A percentile compares a stretch with the other conserved stretches of the same genome.
Evolutionary conservation across 208 protist genomes (phyloP).

Genomic region (Leishmania turanica): DNA sequence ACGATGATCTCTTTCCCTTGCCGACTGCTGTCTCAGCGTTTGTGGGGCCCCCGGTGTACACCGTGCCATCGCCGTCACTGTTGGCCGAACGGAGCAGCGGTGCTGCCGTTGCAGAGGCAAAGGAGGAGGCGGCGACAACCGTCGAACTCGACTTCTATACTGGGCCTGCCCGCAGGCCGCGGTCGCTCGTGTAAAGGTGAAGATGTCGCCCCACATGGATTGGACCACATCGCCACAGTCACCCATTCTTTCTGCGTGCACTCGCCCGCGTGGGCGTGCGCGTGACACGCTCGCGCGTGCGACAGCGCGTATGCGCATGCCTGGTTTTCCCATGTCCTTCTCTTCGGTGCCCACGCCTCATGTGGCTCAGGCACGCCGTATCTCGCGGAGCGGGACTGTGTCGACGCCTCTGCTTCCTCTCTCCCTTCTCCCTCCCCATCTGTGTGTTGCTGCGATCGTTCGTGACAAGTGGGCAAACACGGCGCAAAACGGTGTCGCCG

Average conservation of each 20-base stretch:
- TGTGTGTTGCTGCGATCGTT: neutral
- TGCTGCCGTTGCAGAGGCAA: neutral
- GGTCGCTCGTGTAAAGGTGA: constrained; percentile 7
- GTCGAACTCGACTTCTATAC: constrained; percentile 19
- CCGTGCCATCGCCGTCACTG: neutral
- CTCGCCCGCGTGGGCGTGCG: neutral
- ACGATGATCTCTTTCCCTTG: constrained; percentile 35
- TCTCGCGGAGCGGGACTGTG: neutral
- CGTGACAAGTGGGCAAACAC: neutral
- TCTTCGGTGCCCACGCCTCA: neutral
- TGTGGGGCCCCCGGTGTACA: neutral
- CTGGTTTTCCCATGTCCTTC: neutral
- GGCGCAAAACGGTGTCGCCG: neutral
- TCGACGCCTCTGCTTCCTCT: neutral
- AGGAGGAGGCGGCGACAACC: neutral
- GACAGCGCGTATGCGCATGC: neutral
- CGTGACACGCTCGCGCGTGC: neutral
- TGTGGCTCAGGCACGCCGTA: neutral
- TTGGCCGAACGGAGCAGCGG: neutral
- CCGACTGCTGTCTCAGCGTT: constrained; percentile 22
- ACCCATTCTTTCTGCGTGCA: neutral
- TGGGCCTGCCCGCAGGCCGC: constrained; percentile 22
- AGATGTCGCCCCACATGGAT: neutral
- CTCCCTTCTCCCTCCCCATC: neutral
- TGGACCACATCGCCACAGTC: neutral